Evolutionary conservation across 164 flowering plant genomes (phyloP), one percentile per base, ranked within the genome.

Genomic region (Brasenia schreberi): DNA sequence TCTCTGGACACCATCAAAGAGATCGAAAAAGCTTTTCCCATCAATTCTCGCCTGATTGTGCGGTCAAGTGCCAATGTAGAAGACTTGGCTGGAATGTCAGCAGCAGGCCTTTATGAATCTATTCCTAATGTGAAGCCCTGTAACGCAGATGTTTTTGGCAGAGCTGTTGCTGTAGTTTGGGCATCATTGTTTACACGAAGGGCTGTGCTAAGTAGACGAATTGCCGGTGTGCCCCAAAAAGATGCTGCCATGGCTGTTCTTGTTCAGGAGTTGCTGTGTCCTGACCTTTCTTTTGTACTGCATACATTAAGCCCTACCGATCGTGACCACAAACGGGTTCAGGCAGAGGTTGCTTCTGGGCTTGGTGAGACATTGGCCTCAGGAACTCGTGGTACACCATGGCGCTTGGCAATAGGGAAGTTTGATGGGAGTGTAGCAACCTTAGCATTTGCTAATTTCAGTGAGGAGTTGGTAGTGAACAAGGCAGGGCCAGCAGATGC

Each of bases 31-130:
- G 62, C 79, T 63, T 90, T 93, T 67, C 81, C 92, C 0, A 62
- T 62, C 61, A 75, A 75, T 39, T 72, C 75, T 14, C 73, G 88
- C 0, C 71, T 92, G 61, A 86, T 90, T 59, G 97, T 90, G 33
- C 89, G 98, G 17, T 93, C 98, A 11, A 93, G 98, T 77, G 97
- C 98, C 23, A 93, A 90, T 77, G 98, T 93, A 5, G 98, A 93
- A 78, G 98, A 93, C 72, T 79, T 93, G 73, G 98, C 96, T 6
- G 94, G 98, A 65, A 86, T 90, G 93, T 93, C 98, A 14, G 98
- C 98, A 64, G 98, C 98, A 67, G 97, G 98, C 53, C 82, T 93
- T 14, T 93, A 93, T 63, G 98, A 93, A 0, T 93, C 98, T 18
- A 85, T 93, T 64, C 97, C 96, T 9, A 93, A 93, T 70, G 98